A percentile compares a stretch with the other conserved stretches of the same genome.
Conservation (phyloP, 2,329 filamentous ascomycete genomes). For the Trichoderma koningii region DNA sequence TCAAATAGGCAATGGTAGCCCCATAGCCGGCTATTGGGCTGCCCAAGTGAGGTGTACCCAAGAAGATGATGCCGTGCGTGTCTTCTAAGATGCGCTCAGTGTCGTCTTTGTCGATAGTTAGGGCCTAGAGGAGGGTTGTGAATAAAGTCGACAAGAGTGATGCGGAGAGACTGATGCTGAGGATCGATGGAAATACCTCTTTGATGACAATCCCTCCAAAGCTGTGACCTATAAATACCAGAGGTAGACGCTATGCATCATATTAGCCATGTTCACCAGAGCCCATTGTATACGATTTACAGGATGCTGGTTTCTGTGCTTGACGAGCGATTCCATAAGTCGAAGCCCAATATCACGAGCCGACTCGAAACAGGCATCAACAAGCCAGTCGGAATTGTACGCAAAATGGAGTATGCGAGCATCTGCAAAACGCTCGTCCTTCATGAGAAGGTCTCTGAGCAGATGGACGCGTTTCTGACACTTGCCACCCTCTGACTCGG, state of each 20-base stretch:
- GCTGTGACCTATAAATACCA: no score
- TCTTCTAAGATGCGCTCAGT: slow-evolving; percentile 22
- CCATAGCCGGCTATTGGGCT: slow-evolving; percentile 22
- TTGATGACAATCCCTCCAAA: no score
- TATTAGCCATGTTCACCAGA: no score
- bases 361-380: slow-evolving; percentile 25
- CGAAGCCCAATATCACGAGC: neutral
- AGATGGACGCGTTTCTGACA: no score
- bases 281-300: no score
- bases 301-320: no score
- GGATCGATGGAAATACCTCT: no score
- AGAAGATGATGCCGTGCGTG: slow-evolving; percentile 30
- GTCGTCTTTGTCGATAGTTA: neutral
- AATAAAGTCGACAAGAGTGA: no score
- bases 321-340: neutral
- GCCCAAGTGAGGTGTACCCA: slow-evolving; percentile 30
- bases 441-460: slow-evolving; percentile 27
- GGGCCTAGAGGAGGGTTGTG: neutral
- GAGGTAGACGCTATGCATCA: no score
- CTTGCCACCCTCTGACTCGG: no score
- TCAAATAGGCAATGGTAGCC: slow-evolving; percentile 18
- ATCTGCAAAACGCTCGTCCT: slow-evolving; percentile 27
- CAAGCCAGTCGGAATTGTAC: slow-evolving; percentile 32
- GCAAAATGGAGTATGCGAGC: slow-evolving; percentile 31
- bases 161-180: no score